These are phyloP conservation scores for Streptanthus diversifolius DNA, from an alignment of 345 rosid genomes.

Conservation along the genomic window DNA sequence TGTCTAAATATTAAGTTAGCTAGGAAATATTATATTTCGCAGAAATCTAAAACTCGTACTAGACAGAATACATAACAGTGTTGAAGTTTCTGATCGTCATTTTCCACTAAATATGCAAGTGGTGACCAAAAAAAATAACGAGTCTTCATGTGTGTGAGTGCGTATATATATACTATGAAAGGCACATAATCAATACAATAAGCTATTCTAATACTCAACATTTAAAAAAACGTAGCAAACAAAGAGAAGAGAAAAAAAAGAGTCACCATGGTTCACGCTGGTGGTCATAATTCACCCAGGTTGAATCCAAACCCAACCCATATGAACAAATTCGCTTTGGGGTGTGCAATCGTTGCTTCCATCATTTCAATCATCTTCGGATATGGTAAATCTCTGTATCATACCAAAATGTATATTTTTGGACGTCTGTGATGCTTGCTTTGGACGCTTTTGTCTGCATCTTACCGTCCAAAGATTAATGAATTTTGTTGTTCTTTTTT, in stretches of 20 bases:
- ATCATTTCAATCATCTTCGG: constrained; percentile 78
- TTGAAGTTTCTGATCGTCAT: constrained; percentile 9
- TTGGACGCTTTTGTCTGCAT: background rate
- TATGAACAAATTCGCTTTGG: constrained; percentile 57
- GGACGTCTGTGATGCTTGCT: background rate
- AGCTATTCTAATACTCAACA: background rate
- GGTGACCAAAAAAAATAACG: background rate
- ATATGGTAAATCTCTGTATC: constrained; percentile 46
- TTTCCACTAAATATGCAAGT: constrained; percentile 26
- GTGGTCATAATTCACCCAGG: constrained; percentile 2
- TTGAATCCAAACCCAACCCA: constrained; percentile 23
- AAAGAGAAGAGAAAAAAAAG: background rate
- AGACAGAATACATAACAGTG: background rate
- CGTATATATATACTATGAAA: constrained; percentile 1
- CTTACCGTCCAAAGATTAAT: background rate
- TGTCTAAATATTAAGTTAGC: constrained; percentile 5
- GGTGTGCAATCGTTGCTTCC: constrained; percentile 70
- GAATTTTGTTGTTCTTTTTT: background rate
- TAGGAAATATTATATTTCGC: background rate
- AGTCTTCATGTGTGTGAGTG: background rate
- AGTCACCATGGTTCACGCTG: constrained; percentile 22
- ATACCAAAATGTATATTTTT: background rate
- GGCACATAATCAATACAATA: background rate
- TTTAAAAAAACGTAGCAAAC: too few species aligned
- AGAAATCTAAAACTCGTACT: constrained; percentile 13